phyloP scores from a whole-genome alignment of 164 flowering plant genomes.

The Aristolochia californica region DNA sequence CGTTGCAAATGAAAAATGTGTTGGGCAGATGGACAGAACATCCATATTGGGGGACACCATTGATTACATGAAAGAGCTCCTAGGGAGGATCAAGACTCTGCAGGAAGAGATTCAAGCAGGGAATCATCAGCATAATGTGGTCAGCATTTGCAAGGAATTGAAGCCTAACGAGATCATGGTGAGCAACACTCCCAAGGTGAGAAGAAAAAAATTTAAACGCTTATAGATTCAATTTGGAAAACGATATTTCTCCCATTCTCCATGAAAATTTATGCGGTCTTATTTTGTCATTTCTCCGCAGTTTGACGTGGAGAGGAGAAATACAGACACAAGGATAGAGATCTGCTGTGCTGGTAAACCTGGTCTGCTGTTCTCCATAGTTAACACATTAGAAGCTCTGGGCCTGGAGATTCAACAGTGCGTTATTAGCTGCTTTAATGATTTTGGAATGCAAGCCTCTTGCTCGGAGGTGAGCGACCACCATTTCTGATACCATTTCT shows the following conservation, averaged over 20 bases:
- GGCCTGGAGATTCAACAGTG: slow-evolving; percentile 92
- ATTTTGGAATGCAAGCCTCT: slow-evolving; percentile 77
- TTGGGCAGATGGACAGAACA: slow-evolving; percentile 81
- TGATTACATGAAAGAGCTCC: slow-evolving; percentile 81
- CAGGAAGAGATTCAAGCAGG: slow-evolving; percentile 41
- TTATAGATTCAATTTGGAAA: neutral
- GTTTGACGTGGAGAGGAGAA: slow-evolving; percentile 77
- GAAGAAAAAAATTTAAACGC: no score
- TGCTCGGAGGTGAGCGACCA: slow-evolving; percentile 61
- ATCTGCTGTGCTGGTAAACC: slow-evolving; percentile 69
- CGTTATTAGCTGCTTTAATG: slow-evolving; percentile 87
- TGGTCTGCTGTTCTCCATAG: slow-evolving; percentile 61
- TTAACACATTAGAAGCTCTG: slow-evolving; percentile 59
- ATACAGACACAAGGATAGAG: slow-evolving; percentile 49
- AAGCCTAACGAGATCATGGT: slow-evolving; percentile 47
- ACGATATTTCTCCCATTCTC: neutral
- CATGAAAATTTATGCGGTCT: neutral
- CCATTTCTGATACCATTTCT: neutral
- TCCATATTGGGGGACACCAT: slow-evolving; percentile 91
- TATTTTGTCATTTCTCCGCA: slow-evolving; percentile 14
- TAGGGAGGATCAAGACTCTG: slow-evolving; percentile 54
- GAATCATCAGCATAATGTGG: slow-evolving; percentile 25
- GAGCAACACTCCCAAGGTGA: slow-evolving; percentile 77
- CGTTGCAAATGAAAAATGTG: neutral
- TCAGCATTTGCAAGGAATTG: slow-evolving; percentile 40